Evolutionary conservation across 2,329 filamentous ascomycete species (phyloP).

Genomic region (Ceratocystis huliohia): DNA sequence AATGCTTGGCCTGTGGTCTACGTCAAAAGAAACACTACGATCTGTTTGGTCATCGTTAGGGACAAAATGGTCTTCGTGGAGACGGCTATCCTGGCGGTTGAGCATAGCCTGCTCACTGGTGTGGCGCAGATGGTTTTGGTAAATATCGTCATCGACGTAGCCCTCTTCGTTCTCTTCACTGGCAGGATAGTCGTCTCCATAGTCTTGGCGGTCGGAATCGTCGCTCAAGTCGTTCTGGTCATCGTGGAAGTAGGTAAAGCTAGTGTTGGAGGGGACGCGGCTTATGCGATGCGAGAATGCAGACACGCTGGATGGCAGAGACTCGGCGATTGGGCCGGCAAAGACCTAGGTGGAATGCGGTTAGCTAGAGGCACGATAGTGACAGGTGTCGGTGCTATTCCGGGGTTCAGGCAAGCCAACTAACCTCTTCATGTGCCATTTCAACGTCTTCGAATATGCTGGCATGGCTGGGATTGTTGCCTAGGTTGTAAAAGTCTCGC

Average conservation of each 20-base stretch:
- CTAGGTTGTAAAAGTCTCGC: slow-evolving; percentile 14
- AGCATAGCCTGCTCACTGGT: not conserved
- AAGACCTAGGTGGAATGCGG: slow-evolving; percentile 45
- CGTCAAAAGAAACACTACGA: slow-evolving; percentile 27
- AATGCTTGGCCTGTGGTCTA: slow-evolving; percentile 31
- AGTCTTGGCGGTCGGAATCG: slow-evolving; percentile 26
- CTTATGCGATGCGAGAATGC: slow-evolving; percentile 75
- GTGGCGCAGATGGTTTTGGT: not conserved
- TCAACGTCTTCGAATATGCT: slow-evolving; percentile 93
- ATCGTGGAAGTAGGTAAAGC: slow-evolving; percentile 79
- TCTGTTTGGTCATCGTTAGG: not conserved
- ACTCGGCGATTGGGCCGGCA: slow-evolving; percentile 86
- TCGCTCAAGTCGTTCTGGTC: slow-evolving; percentile 43
- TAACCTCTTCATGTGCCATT: slow-evolving; percentile 91
- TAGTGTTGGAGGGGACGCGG: slow-evolving; percentile 71
- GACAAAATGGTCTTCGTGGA: slow-evolving; percentile 28
- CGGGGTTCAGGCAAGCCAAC: not conserved
- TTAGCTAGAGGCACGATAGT: too few species aligned
- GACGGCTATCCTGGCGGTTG: slow-evolving; percentile 28
- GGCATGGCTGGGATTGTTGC: slow-evolving; percentile 53
- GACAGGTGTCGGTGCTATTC: not conserved
- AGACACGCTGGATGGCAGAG: slow-evolving; percentile 85
- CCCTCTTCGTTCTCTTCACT: slow-evolving; percentile 29
- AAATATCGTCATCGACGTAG: slow-evolving; percentile 20
- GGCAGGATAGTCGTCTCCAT: slow-evolving; percentile 22